Evolutionary conservation across 352 stramenopile species (phyloP), one percentile per base, ranked within the genome.

Genomic region (Phytophthora ramorum): DNA sequence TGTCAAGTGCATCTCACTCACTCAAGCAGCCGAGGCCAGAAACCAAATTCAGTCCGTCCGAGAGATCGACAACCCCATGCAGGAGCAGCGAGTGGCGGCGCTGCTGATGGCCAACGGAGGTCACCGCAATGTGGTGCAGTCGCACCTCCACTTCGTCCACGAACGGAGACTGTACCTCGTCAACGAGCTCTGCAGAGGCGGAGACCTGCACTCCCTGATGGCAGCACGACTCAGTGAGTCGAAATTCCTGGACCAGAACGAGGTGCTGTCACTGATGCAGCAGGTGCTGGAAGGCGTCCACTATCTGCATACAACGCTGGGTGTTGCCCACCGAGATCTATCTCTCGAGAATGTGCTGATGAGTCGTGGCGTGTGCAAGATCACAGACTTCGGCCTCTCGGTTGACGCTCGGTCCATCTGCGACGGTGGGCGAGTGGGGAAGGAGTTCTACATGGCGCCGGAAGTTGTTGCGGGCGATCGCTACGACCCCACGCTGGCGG

Each of bases 331-430:
- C 43, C 74, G 81, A 19, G 81, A 88, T 19, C 26, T 89, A 35
- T 87, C 80, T 4, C 66, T 87, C 8, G 81, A 90, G 59, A 90
- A 88, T 58, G 59, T 90, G 4, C 28, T 90, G 7, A 26, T 81
- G 20, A 69, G 54, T 49, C 30, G 20, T 12, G 66, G 58, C 0
- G 54, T 75, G 8, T 85, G 73, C 63, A 85, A 86, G 56, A 79
- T 92, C 24, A 75, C 68, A 7, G 81, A 92, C 46, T 92, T 89
- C 56, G 83, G 79, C 1, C 68, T 90, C 6, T 76, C 76, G 0
- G 70, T 64, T 1, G 55, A 78, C 12, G 61, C 58, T 5, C 22
- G 24, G 0, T 24, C 34, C 2, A 32, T 62, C 0, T 79, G 72
- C 35, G 37, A 53, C 0, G 81, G 72, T 40, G 64, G 73, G 8